These are phyloP conservation scores for Ophiocordyceps sinensis DNA, from an alignment of 2,329 filamentous ascomycete genomes.

Conservation along the genomic window DNA sequence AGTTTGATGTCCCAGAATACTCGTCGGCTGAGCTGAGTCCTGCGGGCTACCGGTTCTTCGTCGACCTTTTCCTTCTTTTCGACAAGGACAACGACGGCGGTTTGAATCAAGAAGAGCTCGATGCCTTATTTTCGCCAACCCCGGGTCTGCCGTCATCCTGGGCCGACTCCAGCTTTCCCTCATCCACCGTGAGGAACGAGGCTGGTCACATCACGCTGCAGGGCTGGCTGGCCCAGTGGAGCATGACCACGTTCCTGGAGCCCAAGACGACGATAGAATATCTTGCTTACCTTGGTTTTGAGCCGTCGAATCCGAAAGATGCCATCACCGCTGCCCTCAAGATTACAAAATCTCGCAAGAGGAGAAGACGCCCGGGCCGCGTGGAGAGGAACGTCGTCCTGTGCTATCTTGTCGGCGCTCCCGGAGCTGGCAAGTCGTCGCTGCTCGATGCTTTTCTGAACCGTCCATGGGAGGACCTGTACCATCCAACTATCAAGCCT, in stretches of 20 bases:
- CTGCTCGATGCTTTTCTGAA: conserved; percentile 85
- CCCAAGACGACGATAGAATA: conserved; percentile 93
- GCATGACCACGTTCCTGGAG: conserved; percentile 96
- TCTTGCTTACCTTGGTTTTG: conserved; percentile 89
- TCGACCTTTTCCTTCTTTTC: conserved; percentile 86
- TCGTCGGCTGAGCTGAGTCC: conserved; percentile 90
- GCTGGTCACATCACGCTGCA: conserved; percentile 90
- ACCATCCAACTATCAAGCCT: conserved; percentile 90
- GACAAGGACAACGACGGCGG: conserved; percentile 97
- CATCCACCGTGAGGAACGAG: conserved; percentile 88
- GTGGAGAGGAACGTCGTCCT: conserved; percentile 91
- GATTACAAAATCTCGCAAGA: conserved; percentile 81
- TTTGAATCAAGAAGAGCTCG: conserved; percentile 71
- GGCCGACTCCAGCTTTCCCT: conserved; percentile 80
- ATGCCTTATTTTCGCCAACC: conserved; percentile 80
- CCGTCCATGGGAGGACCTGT: conserved; percentile 67
- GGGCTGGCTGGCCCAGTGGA: conserved; percentile 98
- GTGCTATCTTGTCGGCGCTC: conserved; percentile 79
- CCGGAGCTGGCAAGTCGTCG: conserved; percentile 79
- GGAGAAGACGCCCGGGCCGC: conserved; percentile 63
- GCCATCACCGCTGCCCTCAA: conserved; percentile 76
- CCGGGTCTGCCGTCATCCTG: conserved; percentile 79
- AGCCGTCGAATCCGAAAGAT: conserved; percentile 60
- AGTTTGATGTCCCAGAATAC: conserved; percentile 84
- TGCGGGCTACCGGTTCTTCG: conserved; percentile 90